A percentile compares a stretch with the other conserved stretches of the same genome.
phyloP scores from a whole-genome alignment of 495 filamentous ascomycete genomes.

The Cryomyces minteri region DNA sequence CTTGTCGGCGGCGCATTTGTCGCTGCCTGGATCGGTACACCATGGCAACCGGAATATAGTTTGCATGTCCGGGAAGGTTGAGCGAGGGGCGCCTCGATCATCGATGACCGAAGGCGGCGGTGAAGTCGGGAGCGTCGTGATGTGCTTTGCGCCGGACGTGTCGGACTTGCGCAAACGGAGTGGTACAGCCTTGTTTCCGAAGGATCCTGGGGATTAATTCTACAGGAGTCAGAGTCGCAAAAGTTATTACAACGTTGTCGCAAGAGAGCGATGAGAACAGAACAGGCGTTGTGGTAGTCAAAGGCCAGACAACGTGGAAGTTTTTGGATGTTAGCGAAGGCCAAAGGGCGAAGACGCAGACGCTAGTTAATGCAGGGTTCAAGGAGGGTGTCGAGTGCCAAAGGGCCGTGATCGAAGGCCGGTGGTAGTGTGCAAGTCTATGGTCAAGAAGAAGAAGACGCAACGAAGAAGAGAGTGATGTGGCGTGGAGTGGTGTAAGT shows the following conservation, averaged over 20 bases:
- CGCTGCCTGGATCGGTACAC: constrained; percentile 16
- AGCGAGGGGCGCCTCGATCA: no score
- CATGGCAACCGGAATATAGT: constrained; percentile 21
- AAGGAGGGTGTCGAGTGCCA: background rate
- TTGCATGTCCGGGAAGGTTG: constrained; percentile 14
- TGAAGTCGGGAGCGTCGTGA: background rate
- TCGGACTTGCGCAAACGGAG: background rate
- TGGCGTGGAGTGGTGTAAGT: no score
- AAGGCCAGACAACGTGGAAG: background rate
- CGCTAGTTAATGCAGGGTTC: no score
- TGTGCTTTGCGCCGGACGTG: background rate
- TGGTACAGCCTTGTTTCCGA: background rate
- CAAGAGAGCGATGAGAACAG: background rate
- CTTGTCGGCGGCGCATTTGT: constrained; percentile 15
- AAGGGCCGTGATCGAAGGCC: background rate
- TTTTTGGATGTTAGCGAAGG: background rate
- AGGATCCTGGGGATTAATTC: background rate
- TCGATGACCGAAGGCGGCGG: no score
- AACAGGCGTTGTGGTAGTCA: background rate
- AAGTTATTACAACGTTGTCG: background rate
- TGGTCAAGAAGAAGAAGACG: background rate
- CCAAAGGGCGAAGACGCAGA: no score
- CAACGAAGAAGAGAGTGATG: background rate
- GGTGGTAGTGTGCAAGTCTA: background rate
- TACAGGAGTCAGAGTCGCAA: background rate